Base-by-base conservation (phyloP, 140 eudicot species). In the Erigeron philadelphicus region DNA sequence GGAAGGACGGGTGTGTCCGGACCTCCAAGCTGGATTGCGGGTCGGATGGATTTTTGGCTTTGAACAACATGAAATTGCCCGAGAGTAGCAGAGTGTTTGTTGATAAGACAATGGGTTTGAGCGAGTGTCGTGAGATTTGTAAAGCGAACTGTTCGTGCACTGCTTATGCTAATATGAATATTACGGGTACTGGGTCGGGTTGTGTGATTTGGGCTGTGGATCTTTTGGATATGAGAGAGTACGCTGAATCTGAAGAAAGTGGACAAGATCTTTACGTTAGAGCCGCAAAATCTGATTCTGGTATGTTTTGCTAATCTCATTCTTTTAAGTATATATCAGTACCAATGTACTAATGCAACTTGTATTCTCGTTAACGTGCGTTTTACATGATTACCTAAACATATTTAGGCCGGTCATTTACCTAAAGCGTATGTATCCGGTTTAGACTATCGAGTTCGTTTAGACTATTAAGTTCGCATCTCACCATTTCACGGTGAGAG, bases 1-100 rank as follows among this genome's bases (percentile, higher is more conserved):
- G 95, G 65, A 81, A 93, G 1, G 83, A 47, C 62, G 95, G 97
- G 78, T 90, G 97, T 72, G 81, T 81, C 13, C 66, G 95, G 80
- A 66, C 13, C 41, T 56, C 68, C 42, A 41, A 61, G 1, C 73
- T 87, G 81, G 81, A 80, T 12, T 90, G 97, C 66, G 60, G 45
- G 42, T 59, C 43, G 7, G 97, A 90, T 31, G 86, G 80, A 35
- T 90, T 90, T 67, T 19, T 65, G 66, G 17, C 42, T 0, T 10
- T 90, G 84, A 77, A 72, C 46, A 80, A 79, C 54, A 83, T 88
- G 86, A 90, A 90, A 49, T 46, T 90, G 72, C 96, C 96, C 0
- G 84, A 82, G 46, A 81, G 82, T 18, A 73, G 84, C 5, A 56
- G 43, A 11, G 78, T 86, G 3, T 76, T 82, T 58, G 87, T 88